These are phyloP conservation scores for Mesembryanthemum crystallinum DNA, from an alignment of 148 eudicot species.

Conservation along the genomic window DNA sequence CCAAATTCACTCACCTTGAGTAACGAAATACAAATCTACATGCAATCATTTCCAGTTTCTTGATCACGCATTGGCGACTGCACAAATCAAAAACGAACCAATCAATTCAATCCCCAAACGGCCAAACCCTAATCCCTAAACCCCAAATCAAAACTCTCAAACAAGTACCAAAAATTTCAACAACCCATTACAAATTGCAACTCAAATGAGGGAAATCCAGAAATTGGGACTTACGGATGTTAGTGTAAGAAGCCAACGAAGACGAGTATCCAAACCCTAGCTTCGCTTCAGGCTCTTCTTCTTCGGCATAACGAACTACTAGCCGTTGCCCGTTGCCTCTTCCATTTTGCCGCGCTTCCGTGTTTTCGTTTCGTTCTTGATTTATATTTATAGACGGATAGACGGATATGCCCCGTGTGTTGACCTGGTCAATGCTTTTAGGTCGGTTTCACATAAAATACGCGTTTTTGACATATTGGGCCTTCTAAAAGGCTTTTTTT, in stretches of 20 bases:
- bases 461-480: no score
- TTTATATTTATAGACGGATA: constrained; percentile 13
- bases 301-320: constrained; percentile 59
- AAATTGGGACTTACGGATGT: constrained; percentile 57
- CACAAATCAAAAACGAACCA: constrained; percentile 11
- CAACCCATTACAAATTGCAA: no score
- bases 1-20: constrained; percentile 78
- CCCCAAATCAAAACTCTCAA: neutral
- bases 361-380: no score
- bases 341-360: constrained; percentile 46
- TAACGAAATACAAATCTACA: constrained; percentile 89
- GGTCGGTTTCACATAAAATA: no score
- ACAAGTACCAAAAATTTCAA: neutral
- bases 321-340: constrained; percentile 54
- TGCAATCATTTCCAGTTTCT: constrained; percentile 71
- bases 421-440: no score
- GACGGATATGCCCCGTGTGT: constrained; percentile 2
- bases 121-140: constrained; percentile 17
- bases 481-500: no score
- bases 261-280: constrained; percentile 88
- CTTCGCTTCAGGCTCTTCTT: constrained; percentile 77
- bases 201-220: no score
- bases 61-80: constrained; percentile 93
- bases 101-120: no score
- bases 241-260: constrained; percentile 90